A percentile compares a stretch with the other conserved stretches of the same genome.
These are phyloP conservation scores for Debaryomyces robertsiae DNA, from an alignment of 1,139 yeast genomes.

Conservation along the genomic window DNA sequence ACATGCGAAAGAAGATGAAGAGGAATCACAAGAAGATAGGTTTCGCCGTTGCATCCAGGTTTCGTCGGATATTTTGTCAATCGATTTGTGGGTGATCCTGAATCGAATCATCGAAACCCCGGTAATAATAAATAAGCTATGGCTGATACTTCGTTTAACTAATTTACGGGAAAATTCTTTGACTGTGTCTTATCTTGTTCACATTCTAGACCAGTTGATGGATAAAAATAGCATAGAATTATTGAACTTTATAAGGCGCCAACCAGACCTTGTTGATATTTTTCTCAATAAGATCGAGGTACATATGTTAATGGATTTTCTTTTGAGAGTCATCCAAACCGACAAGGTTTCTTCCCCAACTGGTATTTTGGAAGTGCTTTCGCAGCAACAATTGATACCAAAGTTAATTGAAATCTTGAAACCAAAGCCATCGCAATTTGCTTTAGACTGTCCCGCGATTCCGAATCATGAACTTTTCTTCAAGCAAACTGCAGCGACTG, in stretches of 20 bases:
- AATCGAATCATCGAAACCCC: constrained; percentile 51
- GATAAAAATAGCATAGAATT: constrained; percentile 51
- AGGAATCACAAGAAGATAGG: constrained; percentile 38
- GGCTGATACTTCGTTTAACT: constrained; percentile 44
- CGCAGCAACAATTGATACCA: constrained; percentile 52
- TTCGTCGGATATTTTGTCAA: constrained; percentile 45
- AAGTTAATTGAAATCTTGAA: constrained; percentile 54
- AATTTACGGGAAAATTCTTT: constrained; percentile 45
- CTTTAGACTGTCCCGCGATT: constrained; percentile 20
- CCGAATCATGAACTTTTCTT: constrained; percentile 49
- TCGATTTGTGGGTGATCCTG: constrained; percentile 48
- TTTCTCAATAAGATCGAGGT: constrained; percentile 58
- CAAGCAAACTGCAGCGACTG: constrained; percentile 92
- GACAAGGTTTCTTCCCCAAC: constrained; percentile 68
- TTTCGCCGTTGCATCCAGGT: constrained; percentile 45
- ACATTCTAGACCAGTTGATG: constrained; percentile 49
- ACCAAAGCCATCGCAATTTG: constrained; percentile 45
- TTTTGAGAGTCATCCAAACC: constrained; percentile 61
- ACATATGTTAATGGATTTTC: constrained; percentile 59
- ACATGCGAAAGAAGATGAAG: constrained; percentile 20
- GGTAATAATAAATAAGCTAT: constrained; percentile 40
- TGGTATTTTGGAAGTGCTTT: constrained; percentile 57
- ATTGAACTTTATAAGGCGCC: constrained; percentile 55
- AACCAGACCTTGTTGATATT: constrained; percentile 53
- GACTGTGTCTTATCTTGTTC: constrained; percentile 42